Percentiles rank a stretch among this genome's conserved stretches.
Evolutionary conservation across 2,329 filamentous ascomycete genomes (phyloP).

Genomic region (Lachnellula arida): DNA sequence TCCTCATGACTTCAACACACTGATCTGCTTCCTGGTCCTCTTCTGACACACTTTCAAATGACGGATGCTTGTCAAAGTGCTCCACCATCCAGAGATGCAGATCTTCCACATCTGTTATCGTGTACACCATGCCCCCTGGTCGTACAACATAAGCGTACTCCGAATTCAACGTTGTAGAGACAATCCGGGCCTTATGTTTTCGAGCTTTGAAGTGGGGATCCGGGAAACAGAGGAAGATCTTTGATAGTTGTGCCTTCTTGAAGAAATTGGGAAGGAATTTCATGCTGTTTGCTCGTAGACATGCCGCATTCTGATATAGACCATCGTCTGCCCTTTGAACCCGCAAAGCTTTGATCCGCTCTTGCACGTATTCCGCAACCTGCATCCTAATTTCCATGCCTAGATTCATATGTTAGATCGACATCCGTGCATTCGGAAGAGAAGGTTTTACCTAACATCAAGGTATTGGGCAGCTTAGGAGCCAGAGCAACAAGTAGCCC

Average conservation of each 20-base stretch:
- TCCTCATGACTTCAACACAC: slow-evolving; percentile 69
- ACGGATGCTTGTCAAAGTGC: slow-evolving; percentile 72
- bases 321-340: slow-evolving; percentile 50
- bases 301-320: slow-evolving; percentile 80
- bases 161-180: slow-evolving; percentile 79
- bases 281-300: slow-evolving; percentile 92
- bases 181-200: slow-evolving; percentile 95
- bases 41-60: slow-evolving; percentile 70
- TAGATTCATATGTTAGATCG: slow-evolving; percentile 32
- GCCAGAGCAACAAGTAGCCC: slow-evolving; percentile 83
- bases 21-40: slow-evolving; percentile 64
- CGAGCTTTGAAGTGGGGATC: slow-evolving; percentile 97
- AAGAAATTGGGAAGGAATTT: slow-evolving; percentile 99
- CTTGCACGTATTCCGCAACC: slow-evolving; percentile 86
- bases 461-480: slow-evolving; percentile 71
- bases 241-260: slow-evolving; percentile 69
- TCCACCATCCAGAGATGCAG: slow-evolving; percentile 89
- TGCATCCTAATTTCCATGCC: slow-evolving; percentile 90
- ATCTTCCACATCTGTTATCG: slow-evolving; percentile 95
- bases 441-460: slow-evolving; percentile 66
- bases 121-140: slow-evolving; percentile 86
- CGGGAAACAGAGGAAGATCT: slow-evolving; percentile 97
- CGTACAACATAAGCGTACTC: slow-evolving; percentile 88
- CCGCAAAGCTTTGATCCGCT: slow-evolving; percentile 78
- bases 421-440: not conserved